A percentile compares a stretch with the other conserved stretches of the same genome.
Evolutionary conservation across 2,329 filamentous ascomycete species (phyloP).

Genomic region (Hypocrella siamensis): DNA sequence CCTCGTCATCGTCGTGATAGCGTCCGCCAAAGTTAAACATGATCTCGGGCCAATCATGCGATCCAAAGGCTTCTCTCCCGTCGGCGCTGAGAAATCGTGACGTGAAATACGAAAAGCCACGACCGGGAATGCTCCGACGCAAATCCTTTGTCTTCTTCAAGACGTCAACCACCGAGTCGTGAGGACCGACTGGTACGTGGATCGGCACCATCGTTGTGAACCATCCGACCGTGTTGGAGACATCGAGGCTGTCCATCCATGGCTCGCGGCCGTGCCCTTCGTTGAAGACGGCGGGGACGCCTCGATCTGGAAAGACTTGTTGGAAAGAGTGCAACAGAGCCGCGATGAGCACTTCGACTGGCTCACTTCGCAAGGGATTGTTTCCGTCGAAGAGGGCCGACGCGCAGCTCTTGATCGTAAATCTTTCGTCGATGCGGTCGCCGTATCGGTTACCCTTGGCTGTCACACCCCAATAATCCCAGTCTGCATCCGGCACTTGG

Average conservation of each 20-base stretch:
- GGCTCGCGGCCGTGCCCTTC: slow-evolving; percentile 13
- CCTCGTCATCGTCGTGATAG: slow-evolving; percentile 25
- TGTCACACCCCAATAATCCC: background rate
- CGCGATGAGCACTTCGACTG: slow-evolving; percentile 17
- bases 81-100: slow-evolving; percentile 16
- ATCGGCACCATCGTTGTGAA: slow-evolving; percentile 26
- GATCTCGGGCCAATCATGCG: slow-evolving; percentile 19
- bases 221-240: slow-evolving; percentile 27
- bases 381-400: slow-evolving; percentile 7
- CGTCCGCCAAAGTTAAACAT: slow-evolving; percentile 30
- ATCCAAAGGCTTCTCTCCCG: slow-evolving; percentile 2
- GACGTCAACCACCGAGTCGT: slow-evolving; percentile 3
- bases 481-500: background rate
- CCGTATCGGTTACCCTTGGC: background rate
- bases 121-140: slow-evolving; percentile 15
- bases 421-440: background rate
- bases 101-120: slow-evolving; percentile 23
- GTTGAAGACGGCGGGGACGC: slow-evolving; percentile 13
- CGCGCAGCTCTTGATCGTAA: background rate
- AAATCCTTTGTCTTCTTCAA: slow-evolving; percentile 17
- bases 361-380: background rate
- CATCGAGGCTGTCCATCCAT: slow-evolving; percentile 13
- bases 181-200: slow-evolving; percentile 4
- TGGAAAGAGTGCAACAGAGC: slow-evolving; percentile 14
- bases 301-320: slow-evolving; percentile 11